Base-by-base conservation (phyloP, 495 filamentous ascomycete species). In the Penicillium lividum region DNA sequence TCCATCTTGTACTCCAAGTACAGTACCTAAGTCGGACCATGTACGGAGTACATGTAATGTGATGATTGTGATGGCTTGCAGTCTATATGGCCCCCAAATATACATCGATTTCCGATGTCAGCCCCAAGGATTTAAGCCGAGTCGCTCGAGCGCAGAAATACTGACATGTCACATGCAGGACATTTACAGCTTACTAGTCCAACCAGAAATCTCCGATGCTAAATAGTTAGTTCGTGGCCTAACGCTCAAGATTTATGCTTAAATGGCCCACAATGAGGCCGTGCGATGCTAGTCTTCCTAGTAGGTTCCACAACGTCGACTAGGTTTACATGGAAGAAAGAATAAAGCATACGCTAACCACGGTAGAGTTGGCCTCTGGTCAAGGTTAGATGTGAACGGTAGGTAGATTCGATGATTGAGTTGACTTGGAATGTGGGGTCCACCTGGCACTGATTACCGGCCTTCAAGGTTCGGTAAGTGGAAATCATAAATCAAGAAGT, bases 211-310 rank as follows among this genome's bases (percentile, higher is more conserved):
- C 54, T 22, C 44, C 30, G 42, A 54, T 61, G 15, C 42, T 59
- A 22, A 22, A 22, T 22, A 22, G 2, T 22, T 22, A 58, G 61
- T 34, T 60, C 25, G 43, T 58, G 44, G 54, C 38, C 51, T 46
- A 60, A 59, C 29, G 42, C 52, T 55, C 51, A 47, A 62, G 28
- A 15, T 59, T 67, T 62, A 64, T 61, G 64, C 64, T 67, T 67
- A 64, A 62, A 46, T 34, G 60, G 54, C 56, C 61, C 51, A 60
- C 56, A 40, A 18, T 1, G 58, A 64, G 63, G 56, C 55, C 50
- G 49, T 64, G 55, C 51, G 40, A 29, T 25, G 54, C 54, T 60
- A 59, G 62, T 13, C 59, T 62, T 60, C 25, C 31, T 34, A 44
- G 42, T 53, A 52, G 40, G 54, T 57, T 49, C 51, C 54, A 47